Percentiles rank a stretch among this genome's conserved stretches.
These are phyloP conservation scores for Arachnomyces sp. DNA, from an alignment of 2,329 filamentous ascomycete species.

Conservation along the genomic window DNA sequence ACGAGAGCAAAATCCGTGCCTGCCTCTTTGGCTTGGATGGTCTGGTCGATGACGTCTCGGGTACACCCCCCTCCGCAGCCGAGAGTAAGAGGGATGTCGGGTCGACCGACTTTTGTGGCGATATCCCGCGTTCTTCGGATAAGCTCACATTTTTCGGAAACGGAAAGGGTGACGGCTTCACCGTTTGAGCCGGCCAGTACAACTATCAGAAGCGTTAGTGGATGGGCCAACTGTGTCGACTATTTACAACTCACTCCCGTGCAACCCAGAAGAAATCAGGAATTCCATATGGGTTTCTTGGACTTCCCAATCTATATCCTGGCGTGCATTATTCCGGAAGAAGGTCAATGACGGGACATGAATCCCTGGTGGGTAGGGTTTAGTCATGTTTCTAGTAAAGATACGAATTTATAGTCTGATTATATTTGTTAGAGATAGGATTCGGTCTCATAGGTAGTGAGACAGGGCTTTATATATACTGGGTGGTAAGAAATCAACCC, in stretches of 20 bases:
- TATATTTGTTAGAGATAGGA: no score
- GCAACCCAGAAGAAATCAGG: slow-evolving; percentile 44
- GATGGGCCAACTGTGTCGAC: no score
- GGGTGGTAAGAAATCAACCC: no score
- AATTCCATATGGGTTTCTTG: slow-evolving; percentile 48
- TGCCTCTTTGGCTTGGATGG: slow-evolving; percentile 54
- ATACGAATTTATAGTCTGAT: no score
- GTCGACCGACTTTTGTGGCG: slow-evolving; percentile 25
- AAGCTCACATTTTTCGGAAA: slow-evolving; percentile 32
- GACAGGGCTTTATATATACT: no score
- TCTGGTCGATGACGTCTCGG: slow-evolving; percentile 45
- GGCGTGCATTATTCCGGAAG: slow-evolving; percentile 40
- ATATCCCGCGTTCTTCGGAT: slow-evolving; percentile 31
- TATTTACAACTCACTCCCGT: slow-evolving; percentile 33
- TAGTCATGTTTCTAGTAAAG: no score
- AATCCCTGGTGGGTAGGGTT: slow-evolving; percentile 41
- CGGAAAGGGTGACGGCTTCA: slow-evolving; percentile 35
- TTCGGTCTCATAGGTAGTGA: no score
- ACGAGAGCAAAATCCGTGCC: slow-evolving; percentile 67
- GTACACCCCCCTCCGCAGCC: slow-evolving; percentile 35
- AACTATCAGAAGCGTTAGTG: slow-evolving; percentile 10
- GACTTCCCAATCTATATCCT: slow-evolving; percentile 49
- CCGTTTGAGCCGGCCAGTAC: slow-evolving; percentile 40
- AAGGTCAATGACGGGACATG: slow-evolving; percentile 50
- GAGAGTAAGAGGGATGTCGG: slow-evolving; percentile 34